These are phyloP conservation scores for Neonectria hederae DNA, from an alignment of 2,329 filamentous ascomycete genomes.

Conservation along the genomic window DNA sequence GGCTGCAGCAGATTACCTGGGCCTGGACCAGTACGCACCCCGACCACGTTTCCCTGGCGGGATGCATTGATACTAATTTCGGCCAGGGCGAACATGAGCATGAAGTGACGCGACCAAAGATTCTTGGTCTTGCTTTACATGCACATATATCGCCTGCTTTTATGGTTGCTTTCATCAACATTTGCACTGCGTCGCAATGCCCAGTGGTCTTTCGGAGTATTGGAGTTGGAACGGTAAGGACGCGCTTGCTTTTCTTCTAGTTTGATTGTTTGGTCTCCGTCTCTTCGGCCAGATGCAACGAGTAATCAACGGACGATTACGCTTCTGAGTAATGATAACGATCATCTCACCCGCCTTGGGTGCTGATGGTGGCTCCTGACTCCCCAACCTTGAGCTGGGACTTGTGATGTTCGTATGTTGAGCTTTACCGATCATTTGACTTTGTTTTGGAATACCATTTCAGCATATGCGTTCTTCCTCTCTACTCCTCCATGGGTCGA, in stretches of 20 bases:
- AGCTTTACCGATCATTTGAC: background rate
- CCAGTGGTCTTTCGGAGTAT: constrained; percentile 24
- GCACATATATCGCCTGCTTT: background rate
- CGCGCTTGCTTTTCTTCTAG: constrained; percentile 4
- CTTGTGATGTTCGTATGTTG: background rate
- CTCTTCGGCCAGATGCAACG: background rate
- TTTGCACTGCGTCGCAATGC: background rate
- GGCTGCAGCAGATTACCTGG: constrained; percentile 80
- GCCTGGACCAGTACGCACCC: constrained; percentile 65
- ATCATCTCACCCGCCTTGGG: background rate
- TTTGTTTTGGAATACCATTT: constrained; percentile 50
- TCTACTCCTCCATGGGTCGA: constrained; percentile 60
- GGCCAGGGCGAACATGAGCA: constrained; percentile 50
- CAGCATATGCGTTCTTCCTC: constrained; percentile 64
- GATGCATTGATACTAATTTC: constrained; percentile 44
- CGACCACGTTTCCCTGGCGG: constrained; percentile 43
- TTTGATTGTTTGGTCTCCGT: constrained; percentile 11
- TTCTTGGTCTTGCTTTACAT: background rate
- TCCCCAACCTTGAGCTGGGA: background rate
- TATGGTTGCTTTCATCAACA: background rate
- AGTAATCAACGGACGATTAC: constrained; percentile 17
- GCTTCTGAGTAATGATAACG: constrained; percentile 29
- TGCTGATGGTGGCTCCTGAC: background rate
- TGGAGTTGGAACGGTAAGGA: constrained; percentile 32
- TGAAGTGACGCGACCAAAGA: constrained; percentile 43